Evolutionary conservation across 2,329 filamentous ascomycete genomes (phyloP), one percentile per base, ranked within the genome.

Genomic region (Aspergillus awamori): DNA sequence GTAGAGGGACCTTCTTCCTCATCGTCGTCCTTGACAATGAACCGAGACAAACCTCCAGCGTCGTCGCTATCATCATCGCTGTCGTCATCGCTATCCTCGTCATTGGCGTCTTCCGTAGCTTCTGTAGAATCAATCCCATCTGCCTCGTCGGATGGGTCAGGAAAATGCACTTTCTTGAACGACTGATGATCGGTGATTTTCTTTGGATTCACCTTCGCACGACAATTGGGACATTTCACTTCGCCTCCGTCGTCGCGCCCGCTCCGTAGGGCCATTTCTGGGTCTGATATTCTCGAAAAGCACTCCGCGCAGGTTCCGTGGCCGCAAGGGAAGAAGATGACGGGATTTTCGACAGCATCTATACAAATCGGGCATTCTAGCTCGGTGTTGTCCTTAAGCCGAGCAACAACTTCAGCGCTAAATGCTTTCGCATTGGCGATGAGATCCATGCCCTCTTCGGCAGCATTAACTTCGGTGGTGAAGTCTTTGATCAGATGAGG

Each of bases 301-400:
- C 93, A 97, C 64, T 93, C 89, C 1, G 84, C 80, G 75, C 93
- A 97, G 24, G 87, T 87, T 62, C 89, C 86, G 70, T 97, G 93
- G 2, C 93, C 93, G 70, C 93, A 97, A 1, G 92, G 92, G 55
- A 92, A 82, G 74, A 93, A 89, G 64, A 96, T 91, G 3, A 85
- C 85, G 0, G 91, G 90, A 63, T 93, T 93, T 13, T 84, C 82
- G 6, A 89, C 86, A 2, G 82, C 87, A 69, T 97, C 93, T 61
- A 90, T 88, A 73, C 93, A 97, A 20, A 95, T 87, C 0, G 91
- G 91, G 70, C 93, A 96, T 72, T 93, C 89, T 53, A 94, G 91
- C 2, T 81, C 84, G 1, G 87, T 81, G 5, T 80, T 77, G 11
- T 80, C 77, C 64, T 81, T 89, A 71, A 95, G 83, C 6, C 91